Base-by-base conservation (phyloP, 2,329 filamentous ascomycete genomes). In the Ampelomyces quisqualis region DNA sequence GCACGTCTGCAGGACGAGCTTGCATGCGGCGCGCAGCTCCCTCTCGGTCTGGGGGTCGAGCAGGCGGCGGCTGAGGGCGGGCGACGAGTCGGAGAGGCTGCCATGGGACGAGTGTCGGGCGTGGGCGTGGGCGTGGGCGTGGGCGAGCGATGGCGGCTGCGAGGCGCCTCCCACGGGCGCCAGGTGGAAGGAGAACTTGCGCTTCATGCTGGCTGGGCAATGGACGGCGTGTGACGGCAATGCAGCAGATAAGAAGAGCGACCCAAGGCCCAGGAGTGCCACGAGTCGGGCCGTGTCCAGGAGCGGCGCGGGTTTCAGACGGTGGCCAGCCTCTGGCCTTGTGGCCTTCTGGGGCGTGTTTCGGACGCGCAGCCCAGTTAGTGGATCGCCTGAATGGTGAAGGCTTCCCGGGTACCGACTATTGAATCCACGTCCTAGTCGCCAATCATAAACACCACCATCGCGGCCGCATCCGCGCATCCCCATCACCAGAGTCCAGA, bases 11-110 rank as follows among this genome's bases (percentile, higher is more conserved):
- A 75, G 58, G 38, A 77, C 68, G 37, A 67, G 66, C 15, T 68
- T 66, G 55, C 74, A 77, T 40, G 73, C 71, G 30, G 62, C 52
- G 44, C 72, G 71, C 35, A 77, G 58, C 45, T 76, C 71, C 19
- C 62, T 61, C 43, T 76, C 73, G 31, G 70, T 63, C 23, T 67
- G 58, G 17, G 62, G 49, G 11, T 71, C 62, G 40, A 77, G 67
- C 17, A 67, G 64, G 40, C 70, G 70, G 28, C 72, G 71, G 40
- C 67, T 65, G 47, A 73, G 73, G 44, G 68, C 69, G 28, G 71
- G 65, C 38, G 71, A 68, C 23, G 66, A 65, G 38, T 70, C 55
- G 30, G 51, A 53, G 17, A 65, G 53, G 47, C 58, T 65, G 44
- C 65, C 60, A 27, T 60, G 59, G 32, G 60, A 63, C 4, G 43